phyloP scores from a whole-genome alignment of 768 basidiomycete species.

The Mycena sanguinolenta region DNA sequence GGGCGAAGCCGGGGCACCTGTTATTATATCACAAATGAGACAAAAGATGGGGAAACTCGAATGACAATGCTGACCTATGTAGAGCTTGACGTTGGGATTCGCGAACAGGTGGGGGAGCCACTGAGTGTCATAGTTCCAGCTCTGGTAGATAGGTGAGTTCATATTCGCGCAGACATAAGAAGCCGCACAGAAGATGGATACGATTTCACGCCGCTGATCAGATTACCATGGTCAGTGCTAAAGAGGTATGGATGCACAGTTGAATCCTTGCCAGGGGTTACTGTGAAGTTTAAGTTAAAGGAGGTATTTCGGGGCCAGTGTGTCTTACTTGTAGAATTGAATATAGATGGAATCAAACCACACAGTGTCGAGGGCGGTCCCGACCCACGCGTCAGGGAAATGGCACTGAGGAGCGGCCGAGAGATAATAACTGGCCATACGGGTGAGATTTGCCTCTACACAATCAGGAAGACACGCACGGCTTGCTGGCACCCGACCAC shows the following conservation, averaged over 20 bases:
- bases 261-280: slow-evolving; percentile 68
- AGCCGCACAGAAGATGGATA: slow-evolving; percentile 12
- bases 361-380: slow-evolving; percentile 68
- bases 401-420: slow-evolving; percentile 74
- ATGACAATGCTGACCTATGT: slow-evolving; percentile 60
- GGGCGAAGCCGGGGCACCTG: too few species aligned
- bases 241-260: neutral
- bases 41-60: too few species aligned
- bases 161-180: too few species aligned
- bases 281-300: slow-evolving; percentile 51
- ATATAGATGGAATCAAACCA: slow-evolving; percentile 80
- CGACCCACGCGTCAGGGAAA: slow-evolving; percentile 75
- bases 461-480: slow-evolving; percentile 46
- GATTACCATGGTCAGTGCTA: neutral
- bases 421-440: slow-evolving; percentile 66
- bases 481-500: slow-evolving; percentile 62
- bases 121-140: slow-evolving; percentile 63
- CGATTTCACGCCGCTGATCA: neutral
- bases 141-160: slow-evolving; percentile 46
- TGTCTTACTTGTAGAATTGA: slow-evolving; percentile 61
- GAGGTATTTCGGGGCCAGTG: neutral
- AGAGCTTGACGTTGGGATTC: slow-evolving; percentile 72
- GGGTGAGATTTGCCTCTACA: neutral
- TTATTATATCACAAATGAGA: neutral
- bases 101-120: too few species aligned